A percentile compares a stretch with the other conserved stretches of the same genome.
Evolutionary conservation across 1,139 yeast species (phyloP).

Genomic region (Pneumocystis canis): DNA sequence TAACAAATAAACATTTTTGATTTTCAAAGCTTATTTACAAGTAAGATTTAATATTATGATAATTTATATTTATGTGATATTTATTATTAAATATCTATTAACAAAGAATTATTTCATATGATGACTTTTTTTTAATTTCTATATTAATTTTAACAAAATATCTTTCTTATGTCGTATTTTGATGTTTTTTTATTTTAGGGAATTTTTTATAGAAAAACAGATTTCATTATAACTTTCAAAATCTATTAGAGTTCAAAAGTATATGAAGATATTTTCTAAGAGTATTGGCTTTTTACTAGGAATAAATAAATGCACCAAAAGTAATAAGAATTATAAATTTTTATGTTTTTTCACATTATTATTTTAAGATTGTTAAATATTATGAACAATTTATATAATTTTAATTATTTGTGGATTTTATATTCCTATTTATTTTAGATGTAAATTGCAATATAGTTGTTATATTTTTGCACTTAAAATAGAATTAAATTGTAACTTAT

Average conservation of each 20-base stretch:
- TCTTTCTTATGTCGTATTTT: conserved; percentile 61
- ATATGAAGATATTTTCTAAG: conserved; percentile 75
- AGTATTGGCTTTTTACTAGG: conserved; percentile 66
- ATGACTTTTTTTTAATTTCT: conserved; percentile 75
- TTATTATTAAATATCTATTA: background rate
- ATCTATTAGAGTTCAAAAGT: conserved; percentile 85
- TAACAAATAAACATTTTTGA: conserved; percentile 43
- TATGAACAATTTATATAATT: conserved; percentile 36
- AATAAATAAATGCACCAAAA: conserved; percentile 81
- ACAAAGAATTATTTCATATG: conserved; percentile 40
- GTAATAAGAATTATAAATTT: conserved; percentile 44
- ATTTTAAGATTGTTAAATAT: conserved; percentile 64
- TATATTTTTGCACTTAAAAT: conserved; percentile 79
- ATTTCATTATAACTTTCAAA: conserved; percentile 79
- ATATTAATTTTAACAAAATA: conserved; percentile 71
- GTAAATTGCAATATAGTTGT: conserved; percentile 97
- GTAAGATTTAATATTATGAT: conserved; percentile 88
- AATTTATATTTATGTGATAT: conserved; percentile 28
- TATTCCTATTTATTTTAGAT: conserved; percentile 86
- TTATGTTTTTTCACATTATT: conserved; percentile 74
- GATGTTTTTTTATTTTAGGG: conserved; percentile 71
- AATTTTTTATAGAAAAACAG: conserved; percentile 76
- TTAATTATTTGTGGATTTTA: conserved; percentile 62
- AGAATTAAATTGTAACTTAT: conserved; percentile 72
- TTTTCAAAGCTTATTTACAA: conserved; percentile 79